Base-by-base conservation (phyloP, 2,329 filamentous ascomycete genomes). In the Chrysosporium keratinophilum region DNA sequence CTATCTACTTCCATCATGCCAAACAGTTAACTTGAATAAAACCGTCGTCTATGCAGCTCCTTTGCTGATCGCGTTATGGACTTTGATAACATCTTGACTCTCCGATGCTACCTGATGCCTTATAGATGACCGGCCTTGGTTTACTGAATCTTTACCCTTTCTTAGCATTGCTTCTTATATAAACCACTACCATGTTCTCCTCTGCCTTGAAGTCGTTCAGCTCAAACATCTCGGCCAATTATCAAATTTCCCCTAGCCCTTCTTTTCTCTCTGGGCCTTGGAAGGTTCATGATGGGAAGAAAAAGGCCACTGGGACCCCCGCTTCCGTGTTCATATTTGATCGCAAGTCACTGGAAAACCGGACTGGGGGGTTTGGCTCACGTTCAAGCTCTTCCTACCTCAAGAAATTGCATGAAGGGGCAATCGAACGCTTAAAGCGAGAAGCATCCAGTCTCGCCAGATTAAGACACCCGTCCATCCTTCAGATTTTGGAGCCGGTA, bases 271-370 rank as follows among this genome's bases (percentile, higher is more conserved):
- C 90, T 14, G 93, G 93, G 15, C 88, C 90, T 55, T 98, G 93
- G 93, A 95, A 89, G 74, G 93, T 98, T 64, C 91, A 91, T 77
- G 90, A 96, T 73, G 90, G 87, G 56, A 97, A 95, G 76, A 94
- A 94, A 74, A 97, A 96, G 73, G 88, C 86, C 31, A 95, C 89
- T 0, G 88, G 87, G 60, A 95, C 93, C 68, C 71, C 84, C 6
- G 93, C 85, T 53, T 96, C 90, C 14, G 83, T 97, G 61, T 98
- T 97, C 64, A 83, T 97, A 60, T 96, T 97, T 68, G 93, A 98
- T 60, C 84, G 83, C 67, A 95, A 94, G 71, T 81, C 82, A 0
- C 75, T 98, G 52, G 90, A 96, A 55, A 74, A 81, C 9, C 78
- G 84, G 56, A 77, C 79, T 14, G 78, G 76, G 46, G 79, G 81